Conservation (phyloP, 257 asterid species). For the Plantago major region DNA sequence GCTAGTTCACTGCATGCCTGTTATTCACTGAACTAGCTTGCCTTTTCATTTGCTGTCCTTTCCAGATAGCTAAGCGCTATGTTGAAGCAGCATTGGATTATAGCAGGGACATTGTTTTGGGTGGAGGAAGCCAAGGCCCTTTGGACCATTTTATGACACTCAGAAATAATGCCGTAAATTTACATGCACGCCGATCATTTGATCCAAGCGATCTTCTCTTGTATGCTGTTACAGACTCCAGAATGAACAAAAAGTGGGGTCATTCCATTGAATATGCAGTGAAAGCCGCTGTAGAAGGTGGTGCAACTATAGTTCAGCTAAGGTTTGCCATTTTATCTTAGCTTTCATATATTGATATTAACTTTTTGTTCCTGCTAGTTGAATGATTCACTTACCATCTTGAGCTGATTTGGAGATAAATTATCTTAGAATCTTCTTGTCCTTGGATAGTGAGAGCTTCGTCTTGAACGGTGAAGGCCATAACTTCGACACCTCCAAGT, state of each 20-base stretch:
- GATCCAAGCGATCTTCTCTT: conserved; percentile 70
- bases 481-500: no score
- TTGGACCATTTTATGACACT: conserved; percentile 84
- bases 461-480: no score
- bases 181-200: conserved; percentile 43
- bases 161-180: conserved; percentile 32
- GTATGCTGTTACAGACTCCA: conserved; percentile 93
- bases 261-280: conserved; percentile 76
- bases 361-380: no score
- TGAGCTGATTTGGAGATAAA: no score
- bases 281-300: conserved; percentile 83
- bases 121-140: conserved; percentile 83
- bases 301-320: conserved; percentile 85
- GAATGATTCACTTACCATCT: no score
- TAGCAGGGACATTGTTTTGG: conserved; percentile 69
- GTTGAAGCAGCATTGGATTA: conserved; percentile 72
- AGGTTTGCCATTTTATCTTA: conserved; percentile 46
- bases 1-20: not conserved
- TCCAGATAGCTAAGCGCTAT: conserved; percentile 75
- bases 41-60: conserved; percentile 5
- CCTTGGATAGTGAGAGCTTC: no score
- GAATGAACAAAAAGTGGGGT: conserved; percentile 86
- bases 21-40: conserved; percentile 8
- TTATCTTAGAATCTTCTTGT: no score
- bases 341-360: not conserved